Evolutionary conservation across 495 filamentous ascomycete genomes (phyloP), one percentile per base, ranked within the genome.

Genomic region (Aspergillus carlsbadensis): DNA sequence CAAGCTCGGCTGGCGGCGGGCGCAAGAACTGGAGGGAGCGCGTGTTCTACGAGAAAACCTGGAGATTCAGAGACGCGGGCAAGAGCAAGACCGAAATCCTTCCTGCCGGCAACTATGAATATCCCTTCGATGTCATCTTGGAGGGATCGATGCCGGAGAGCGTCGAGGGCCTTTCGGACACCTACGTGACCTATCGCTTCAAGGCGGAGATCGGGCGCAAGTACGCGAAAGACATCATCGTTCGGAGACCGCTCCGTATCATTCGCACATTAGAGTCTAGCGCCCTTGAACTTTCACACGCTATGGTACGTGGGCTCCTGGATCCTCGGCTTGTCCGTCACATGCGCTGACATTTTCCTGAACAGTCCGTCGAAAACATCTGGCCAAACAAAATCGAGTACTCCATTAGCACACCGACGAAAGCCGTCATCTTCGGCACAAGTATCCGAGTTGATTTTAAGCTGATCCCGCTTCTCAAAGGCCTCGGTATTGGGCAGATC

Each of bases 341-440:
- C 34, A 35, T 52, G 39, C 61, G 59, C 49, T 66, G 57, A 56
- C 34, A 17, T 11, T 26, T 13, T 11, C 6, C 33, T 18, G 33
- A 21, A 37, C 56, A 85, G 83, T 81, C 87, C n/a, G 86, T 96
- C 49, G 89, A 96, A 69, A 96, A 96, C 64, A 83, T 94, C 52
- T 98, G 94, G 94, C 84, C 89, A 10, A 89, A 92, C 71, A 98
- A 98, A 76, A 82, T 97, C 63, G 86, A 94, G 65, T 98, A 98
- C 68, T 88, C 88, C 6, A 87, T 98, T 54, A 85, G 86, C 56
- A 86, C 92, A 7, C 92, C 94, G 2, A 90, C 87, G 51, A 96
- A 95, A 65, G 93, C 92, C 0, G 86, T 94, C 53, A 86, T 96
- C 8, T 96, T 96, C 60, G 94, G 94, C 35, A 95, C 90, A 14